phyloP scores from a whole-genome alignment of 352 stramenopile species.

The Aphanomyces astaci region DNA sequence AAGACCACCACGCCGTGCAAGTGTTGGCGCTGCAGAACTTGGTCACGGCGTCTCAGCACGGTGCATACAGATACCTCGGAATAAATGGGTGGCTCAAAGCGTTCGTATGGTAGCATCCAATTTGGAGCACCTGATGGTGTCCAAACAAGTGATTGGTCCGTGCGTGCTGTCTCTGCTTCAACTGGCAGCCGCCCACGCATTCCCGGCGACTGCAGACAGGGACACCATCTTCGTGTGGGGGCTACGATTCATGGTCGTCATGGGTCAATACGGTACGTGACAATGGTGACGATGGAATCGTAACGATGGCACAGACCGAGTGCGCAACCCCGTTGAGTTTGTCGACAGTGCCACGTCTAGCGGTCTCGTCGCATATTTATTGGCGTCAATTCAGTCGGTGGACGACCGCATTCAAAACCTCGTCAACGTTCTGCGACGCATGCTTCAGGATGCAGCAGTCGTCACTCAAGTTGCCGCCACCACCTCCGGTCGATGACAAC shows the following conservation, averaged over 20 bases:
- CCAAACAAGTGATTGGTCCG: neutral
- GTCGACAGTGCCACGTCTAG: neutral
- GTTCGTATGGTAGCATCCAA: slow-evolving; percentile 15
- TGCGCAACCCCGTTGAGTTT: neutral
- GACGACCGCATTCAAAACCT: slow-evolving; percentile 18
- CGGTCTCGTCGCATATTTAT: neutral
- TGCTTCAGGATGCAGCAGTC: neutral
- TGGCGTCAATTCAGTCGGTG: neutral
- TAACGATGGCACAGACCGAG: neutral
- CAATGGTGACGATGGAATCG: neutral
- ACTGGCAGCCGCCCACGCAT: neutral
- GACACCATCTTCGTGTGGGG: slow-evolving; percentile 10
- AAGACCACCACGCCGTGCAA: neutral
- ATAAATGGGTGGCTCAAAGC: neutral
- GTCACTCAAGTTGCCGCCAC: no score
- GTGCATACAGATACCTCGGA: neutral
- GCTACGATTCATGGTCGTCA: neutral
- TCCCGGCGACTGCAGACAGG: neutral
- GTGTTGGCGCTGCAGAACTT: slow-evolving; percentile 19
- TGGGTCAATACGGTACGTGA: slow-evolving; percentile 1
- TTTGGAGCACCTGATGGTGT: slow-evolving; percentile 12
- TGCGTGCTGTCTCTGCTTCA: neutral
- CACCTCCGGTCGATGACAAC: no score
- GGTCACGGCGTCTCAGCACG: slow-evolving; percentile 8
- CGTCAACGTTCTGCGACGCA: slow-evolving; percentile 1